Evolutionary conservation across 345 rosid genomes (phyloP).

Genomic region (Eucalyptus grandis): DNA sequence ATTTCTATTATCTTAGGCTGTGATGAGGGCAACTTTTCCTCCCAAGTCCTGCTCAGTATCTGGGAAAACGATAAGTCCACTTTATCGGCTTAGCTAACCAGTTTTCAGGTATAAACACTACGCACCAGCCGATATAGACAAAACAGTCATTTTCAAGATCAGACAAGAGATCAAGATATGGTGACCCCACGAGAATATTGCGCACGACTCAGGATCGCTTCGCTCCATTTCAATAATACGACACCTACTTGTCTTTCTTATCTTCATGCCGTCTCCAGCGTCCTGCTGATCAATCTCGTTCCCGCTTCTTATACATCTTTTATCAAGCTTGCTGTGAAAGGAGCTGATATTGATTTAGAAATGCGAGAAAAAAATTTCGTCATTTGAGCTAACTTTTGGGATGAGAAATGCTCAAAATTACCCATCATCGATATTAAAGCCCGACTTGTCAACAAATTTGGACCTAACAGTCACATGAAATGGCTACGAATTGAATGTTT

Average conservation of each 20-base stretch:
- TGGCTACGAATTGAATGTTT: neutral
- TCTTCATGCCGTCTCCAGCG: neutral
- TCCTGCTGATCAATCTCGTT: neutral
- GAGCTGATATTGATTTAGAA: no score
- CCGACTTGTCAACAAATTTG: no score
- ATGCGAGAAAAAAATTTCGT: fast-evolving
- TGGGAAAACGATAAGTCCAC: neutral
- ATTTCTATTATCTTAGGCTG: neutral
- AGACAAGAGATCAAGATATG: neutral
- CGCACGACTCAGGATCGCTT: neutral
- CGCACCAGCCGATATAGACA: neutral
- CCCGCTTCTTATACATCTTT: neutral
- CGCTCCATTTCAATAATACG: neutral
- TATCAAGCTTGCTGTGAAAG: neutral
- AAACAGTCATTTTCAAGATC: neutral
- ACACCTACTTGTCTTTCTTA: neutral
- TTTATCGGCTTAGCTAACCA: neutral
- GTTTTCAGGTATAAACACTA: neutral
- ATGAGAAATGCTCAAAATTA: neutral
- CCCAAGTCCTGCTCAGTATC: neutral
- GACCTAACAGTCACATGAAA: neutral
- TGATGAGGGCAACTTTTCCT: neutral
- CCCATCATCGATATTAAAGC: neutral
- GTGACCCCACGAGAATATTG: neutral
- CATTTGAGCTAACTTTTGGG: fast-evolving